Conservation (phyloP, 169 alveolate species). For the Plasmodium vivax region DNA sequence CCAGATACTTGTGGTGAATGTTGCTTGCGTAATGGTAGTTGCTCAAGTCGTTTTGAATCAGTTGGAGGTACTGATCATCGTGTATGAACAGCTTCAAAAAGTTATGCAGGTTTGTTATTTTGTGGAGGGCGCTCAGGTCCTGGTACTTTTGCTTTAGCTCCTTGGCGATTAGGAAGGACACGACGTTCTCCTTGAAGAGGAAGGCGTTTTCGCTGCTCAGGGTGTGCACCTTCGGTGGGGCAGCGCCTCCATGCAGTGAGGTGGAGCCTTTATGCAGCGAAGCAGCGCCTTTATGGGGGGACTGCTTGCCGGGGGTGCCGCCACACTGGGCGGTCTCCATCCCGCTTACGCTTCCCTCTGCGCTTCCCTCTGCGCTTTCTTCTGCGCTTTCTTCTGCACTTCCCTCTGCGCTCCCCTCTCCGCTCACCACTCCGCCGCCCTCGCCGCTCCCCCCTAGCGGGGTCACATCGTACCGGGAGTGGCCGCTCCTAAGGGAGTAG, state of each 20-base stretch:
- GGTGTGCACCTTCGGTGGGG: background rate
- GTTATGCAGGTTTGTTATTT: constrained; percentile 39
- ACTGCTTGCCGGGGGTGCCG: background rate
- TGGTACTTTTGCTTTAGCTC: constrained; percentile 30
- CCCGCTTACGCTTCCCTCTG: background rate
- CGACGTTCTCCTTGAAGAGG: constrained; percentile 49
- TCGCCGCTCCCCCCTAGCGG: background rate
- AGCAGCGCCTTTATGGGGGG: too few species aligned
- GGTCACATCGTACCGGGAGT: constrained; percentile 21
- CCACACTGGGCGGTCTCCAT: background rate
- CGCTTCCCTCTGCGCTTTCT: background rate
- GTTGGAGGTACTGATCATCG: constrained; percentile 35
- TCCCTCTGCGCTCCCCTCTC: too few species aligned
- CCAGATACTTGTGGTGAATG: constrained; percentile 63
- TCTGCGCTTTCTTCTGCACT: too few species aligned
- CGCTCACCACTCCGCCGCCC: background rate
- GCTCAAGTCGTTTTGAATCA: constrained; percentile 52
- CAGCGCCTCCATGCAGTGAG: too few species aligned
- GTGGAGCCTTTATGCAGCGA: too few species aligned
- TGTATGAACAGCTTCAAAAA: constrained; percentile 40
- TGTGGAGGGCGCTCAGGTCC: constrained; percentile 47
- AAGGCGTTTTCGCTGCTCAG: constrained; percentile 31
- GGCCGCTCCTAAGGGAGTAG: constrained; percentile 32
- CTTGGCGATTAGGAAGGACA: constrained; percentile 20
- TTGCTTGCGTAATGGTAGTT: constrained; percentile 62